These are phyloP conservation scores for Colletotrichum gloeosporioides DNA, from an alignment of 2,329 filamentous ascomycete genomes.

Conservation along the genomic window DNA sequence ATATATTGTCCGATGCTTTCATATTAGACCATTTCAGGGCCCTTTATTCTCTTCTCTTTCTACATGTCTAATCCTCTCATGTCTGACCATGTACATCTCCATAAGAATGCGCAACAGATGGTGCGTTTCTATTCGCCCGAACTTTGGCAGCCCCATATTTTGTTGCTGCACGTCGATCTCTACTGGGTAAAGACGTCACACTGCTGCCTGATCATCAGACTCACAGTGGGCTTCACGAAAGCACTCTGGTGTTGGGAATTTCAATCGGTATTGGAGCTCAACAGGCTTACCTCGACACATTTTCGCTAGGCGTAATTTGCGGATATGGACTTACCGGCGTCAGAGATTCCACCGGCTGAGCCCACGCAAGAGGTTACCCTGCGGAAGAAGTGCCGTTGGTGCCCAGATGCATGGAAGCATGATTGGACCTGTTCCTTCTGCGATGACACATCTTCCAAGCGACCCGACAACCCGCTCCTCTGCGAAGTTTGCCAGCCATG, in stretches of 20 bases:
- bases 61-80: background rate
- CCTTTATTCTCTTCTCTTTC: background rate
- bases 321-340: background rate
- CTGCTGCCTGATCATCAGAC: background rate
- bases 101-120: background rate
- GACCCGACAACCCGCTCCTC: background rate
- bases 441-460: background rate
- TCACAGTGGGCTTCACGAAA: background rate
- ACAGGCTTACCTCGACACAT: background rate
- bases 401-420: background rate
- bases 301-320: rapidly evolving
- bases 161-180: background rate
- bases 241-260: background rate
- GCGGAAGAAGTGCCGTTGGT: background rate
- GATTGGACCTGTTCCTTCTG: background rate
- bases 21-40: background rate
- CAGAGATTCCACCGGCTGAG: background rate
- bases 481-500: background rate
- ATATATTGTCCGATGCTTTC: too few relatives aligned
- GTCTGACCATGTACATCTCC: background rate
- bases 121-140: background rate
- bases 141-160: background rate
- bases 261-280: background rate
- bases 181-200: background rate
- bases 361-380: background rate